Evolutionary conservation across 176 grass and related monocot species (phyloP), one percentile per base, ranked within the genome.

Genomic region (Musa beccarii): DNA sequence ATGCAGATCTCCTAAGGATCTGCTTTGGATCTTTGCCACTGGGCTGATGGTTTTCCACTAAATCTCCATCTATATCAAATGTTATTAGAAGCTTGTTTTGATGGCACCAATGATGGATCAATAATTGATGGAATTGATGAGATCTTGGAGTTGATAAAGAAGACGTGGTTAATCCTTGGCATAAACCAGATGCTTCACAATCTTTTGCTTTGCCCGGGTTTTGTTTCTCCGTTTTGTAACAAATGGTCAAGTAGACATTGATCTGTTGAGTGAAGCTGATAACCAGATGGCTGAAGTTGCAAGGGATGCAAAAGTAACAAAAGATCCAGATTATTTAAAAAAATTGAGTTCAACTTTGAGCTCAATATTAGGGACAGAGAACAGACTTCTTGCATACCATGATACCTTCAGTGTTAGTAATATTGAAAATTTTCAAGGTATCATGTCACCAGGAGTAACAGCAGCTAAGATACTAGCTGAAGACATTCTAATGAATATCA

Each of bases 401-500:
- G 94, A 93, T 67, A 88, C 90, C 73, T 98, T 98, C 28, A 82
- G 84, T 93, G 52, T 84, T 68, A 89, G 80, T 85, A 98, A 93
- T 76, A 89, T 98, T 12, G 94, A 93, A 81, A 88, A 86, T 69
- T 93, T 98, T 90, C 90, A 93, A 82, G 84, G 78, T 68, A 93
- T 98, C 75, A 84, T 98, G 54, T 89, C 90, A 51, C 81, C 93
- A 81, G 94, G 94, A 75, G 90, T 93, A 51, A 87, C 88, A 82
- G 86, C 90, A 68, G 94, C 94, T 66, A 89, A 80, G 83, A 79
- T 98, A 76, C 80, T 98, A 81, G 90, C 93, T 56, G 94, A 98
- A 90, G 94, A 98, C 84, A 98, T 87, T 93, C 94, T 34, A 80
- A 98, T 61, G 94, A 98, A 79, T 98, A 98, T 69, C 90, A 88